Base-by-base conservation (phyloP, 305 asterid genomes). In the Rubia occidens region DNA sequence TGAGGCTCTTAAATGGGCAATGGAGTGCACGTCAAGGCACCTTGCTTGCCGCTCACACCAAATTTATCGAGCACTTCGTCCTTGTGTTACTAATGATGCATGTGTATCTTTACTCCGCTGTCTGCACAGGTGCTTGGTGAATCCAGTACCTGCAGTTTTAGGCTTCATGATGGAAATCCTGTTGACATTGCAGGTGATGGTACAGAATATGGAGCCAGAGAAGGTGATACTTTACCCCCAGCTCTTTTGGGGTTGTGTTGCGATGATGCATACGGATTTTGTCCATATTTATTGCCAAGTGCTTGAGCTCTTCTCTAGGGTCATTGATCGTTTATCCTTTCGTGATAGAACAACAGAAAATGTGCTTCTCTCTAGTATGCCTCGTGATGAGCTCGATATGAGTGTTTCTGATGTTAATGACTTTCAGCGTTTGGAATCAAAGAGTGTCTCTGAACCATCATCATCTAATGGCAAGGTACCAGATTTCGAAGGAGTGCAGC, bases 191-290 rank as follows among this genome's bases (percentile, higher is more conserved):
- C 99, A 87, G 83, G 97, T 95, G 72, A 95, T 95, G 99, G 99
- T 95, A 74, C 97, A 95, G 81, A 95, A 91, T 81, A 95, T 95
- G 99, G 99, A 91, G 83, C 97, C 96, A 2, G 98, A 95, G 78
- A 91, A 95, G 82, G 94, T 95, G 65, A 95, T 95, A 75, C 83
- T 95, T 8, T 95, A 95, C 75, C 99, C 99, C 67, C 99, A 95
- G 79, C 98, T 95, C 75, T 95, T 95, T 83, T 95, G 99, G 99
- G 99, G 98, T 15, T 95, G 99, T 76, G 97, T 95, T 29, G 97
- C 99, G 39, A 91, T 95, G 99, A 89, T 91, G 99, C 99, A 95
- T 79, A 95, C 98, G 0, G 99, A 95, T 68, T 95, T 95, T 65
- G 81, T 95, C 74, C 98, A 95, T 75, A 98, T 95, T 45, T 95